A percentile compares a stretch with the other conserved stretches of the same genome.
Conservation (phyloP, 2,329 filamentous ascomycete genomes). For the Penicillium griseofulvum region DNA sequence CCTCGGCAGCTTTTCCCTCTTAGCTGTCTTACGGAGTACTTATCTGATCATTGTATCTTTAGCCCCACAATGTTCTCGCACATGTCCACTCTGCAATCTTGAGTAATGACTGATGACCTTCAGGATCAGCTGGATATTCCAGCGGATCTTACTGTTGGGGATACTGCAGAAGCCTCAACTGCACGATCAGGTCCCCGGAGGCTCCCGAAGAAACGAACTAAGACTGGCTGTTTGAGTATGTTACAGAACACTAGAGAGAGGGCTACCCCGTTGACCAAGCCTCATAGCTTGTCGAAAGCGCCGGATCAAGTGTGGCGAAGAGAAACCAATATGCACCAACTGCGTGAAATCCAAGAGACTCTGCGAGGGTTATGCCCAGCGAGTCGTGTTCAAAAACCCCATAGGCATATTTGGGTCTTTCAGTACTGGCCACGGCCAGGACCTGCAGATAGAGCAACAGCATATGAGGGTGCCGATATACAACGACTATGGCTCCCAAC, state of each 20-base stretch:
- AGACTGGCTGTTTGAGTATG: slow-evolving; percentile 88
- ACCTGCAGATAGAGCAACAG: slow-evolving; percentile 22
- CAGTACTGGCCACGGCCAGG: slow-evolving; percentile 17
- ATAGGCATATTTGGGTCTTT: slow-evolving; percentile 34
- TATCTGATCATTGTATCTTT: neutral
- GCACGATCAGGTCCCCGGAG: slow-evolving; percentile 24
- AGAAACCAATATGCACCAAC: slow-evolving; percentile 51
- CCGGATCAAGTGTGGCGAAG: slow-evolving; percentile 96
- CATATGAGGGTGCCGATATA: slow-evolving; percentile 19
- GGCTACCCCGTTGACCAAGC: slow-evolving; percentile 10
- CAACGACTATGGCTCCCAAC: slow-evolving; percentile 20
- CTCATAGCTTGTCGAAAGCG: slow-evolving; percentile 78
- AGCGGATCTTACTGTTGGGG: neutral
- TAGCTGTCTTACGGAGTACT: neutral
- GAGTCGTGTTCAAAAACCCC: slow-evolving; percentile 43
- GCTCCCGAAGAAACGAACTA: slow-evolving; percentile 67
- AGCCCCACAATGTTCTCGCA: slow-evolving; percentile 3
- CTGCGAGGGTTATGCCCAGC: slow-evolving; percentile 45
- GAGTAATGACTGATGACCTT: neutral
- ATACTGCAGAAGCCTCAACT: slow-evolving; percentile 12
- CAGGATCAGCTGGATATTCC: neutral
- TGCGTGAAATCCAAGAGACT: slow-evolving; percentile 48
- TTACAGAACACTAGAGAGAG: slow-evolving; percentile 18
- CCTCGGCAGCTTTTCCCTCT: slow-evolving; percentile 6
- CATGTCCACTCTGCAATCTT: neutral